Base-by-base conservation (phyloP, 495 filamentous ascomycete species). In the Penicillium simplicissimum region DNA sequence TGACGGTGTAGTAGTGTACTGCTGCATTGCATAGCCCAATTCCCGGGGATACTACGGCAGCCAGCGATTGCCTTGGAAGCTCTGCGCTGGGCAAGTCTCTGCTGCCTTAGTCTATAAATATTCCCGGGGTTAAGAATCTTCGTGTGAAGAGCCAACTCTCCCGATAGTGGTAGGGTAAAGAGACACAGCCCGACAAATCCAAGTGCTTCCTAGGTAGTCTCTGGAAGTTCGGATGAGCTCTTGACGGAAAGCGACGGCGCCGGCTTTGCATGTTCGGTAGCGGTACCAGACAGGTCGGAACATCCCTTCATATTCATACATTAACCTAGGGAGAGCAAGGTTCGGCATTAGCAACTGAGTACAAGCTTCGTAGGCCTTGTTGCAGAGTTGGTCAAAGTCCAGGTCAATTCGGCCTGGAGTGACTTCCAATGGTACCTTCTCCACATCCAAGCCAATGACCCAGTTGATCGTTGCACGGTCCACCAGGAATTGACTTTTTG, bases 241-340 rank as follows among this genome's bases (percentile, higher is more conserved):
- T 28, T 79, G 66, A 14, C 67, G 73, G 57, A 80, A 69, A 31
- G 69, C 76, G 47, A 72, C 72, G 13, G 71, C 74, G 28, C 79
- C 72, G 64, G 80, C 75, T 63, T 72, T 76, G 72, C 75, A 82
- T n/a, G 74, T 76, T 55, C 72, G 71, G 64, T 77, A 74, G 64
- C 72, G 72, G 62, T 79, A 79, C 35, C 62, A 70, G 61, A 77
- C 78, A 23, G 72, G 78, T 59, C 77, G 71, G 59, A 80, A 72
- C 11, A 81, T 59, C 21, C 64, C 66, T 33, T 76, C 65, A 40
- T 81, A 68, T n/a, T n/a, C n/a, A n/a, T n/a, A n/a, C 59, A 78
- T 75, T 23, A 66, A 63, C 58, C 76, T 67, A 52, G 78, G 68
- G 21, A 51, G 59, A 34, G 59, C 64, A 15, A 81, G 66, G 49